These are phyloP conservation scores for Didymella keratinophila DNA, from an alignment of 2,329 filamentous ascomycete species.

Conservation along the genomic window DNA sequence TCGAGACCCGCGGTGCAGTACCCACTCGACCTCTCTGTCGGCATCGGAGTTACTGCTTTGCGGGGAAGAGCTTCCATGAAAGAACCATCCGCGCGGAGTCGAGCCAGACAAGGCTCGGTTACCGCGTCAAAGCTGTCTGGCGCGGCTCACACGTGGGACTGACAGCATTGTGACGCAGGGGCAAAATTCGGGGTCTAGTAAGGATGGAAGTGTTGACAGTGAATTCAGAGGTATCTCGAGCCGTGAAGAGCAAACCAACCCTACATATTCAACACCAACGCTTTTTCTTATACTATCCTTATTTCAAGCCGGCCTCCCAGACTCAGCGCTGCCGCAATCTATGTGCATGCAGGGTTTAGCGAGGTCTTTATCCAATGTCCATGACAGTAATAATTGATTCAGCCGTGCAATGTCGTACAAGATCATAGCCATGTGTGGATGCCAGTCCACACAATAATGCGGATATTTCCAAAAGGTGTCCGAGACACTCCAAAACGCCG, in stretches of 20 bases:
- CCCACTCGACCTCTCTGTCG: slow-evolving; percentile 20
- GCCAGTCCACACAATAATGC: slow-evolving; percentile 23
- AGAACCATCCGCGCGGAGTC: slow-evolving; percentile 5
- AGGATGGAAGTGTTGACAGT: slow-evolving; percentile 6
- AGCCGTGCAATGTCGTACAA: slow-evolving; percentile 37
- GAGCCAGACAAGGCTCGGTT: slow-evolving; percentile 7
- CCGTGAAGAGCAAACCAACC: slow-evolving; percentile 5
- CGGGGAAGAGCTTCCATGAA: slow-evolving; percentile 21
- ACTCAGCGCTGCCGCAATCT: not conserved
- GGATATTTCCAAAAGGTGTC: slow-evolving; percentile 25
- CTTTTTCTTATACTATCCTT: slow-evolving; percentile 12
- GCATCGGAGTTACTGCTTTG: slow-evolving; percentile 24
- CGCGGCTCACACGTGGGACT: slow-evolving; percentile 8
- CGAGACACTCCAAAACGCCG: slow-evolving; percentile 44
- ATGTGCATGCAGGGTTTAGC: slow-evolving; percentile 4
- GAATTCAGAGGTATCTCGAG: slow-evolving; percentile 18
- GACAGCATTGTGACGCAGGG: slow-evolving; percentile 9
- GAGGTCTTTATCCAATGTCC: slow-evolving; percentile 7
- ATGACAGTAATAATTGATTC: slow-evolving; percentile 20
- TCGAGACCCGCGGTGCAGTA: not conserved
- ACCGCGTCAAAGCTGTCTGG: slow-evolving; percentile 7
- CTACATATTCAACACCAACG: slow-evolving; percentile 2
- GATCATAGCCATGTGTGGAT: slow-evolving; percentile 27
- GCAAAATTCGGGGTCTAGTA: not conserved
- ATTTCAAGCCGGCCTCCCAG: not conserved